Conservation (phyloP, 2,329 filamentous ascomycete species). For the Pestalotiopsis sp. region DNA sequence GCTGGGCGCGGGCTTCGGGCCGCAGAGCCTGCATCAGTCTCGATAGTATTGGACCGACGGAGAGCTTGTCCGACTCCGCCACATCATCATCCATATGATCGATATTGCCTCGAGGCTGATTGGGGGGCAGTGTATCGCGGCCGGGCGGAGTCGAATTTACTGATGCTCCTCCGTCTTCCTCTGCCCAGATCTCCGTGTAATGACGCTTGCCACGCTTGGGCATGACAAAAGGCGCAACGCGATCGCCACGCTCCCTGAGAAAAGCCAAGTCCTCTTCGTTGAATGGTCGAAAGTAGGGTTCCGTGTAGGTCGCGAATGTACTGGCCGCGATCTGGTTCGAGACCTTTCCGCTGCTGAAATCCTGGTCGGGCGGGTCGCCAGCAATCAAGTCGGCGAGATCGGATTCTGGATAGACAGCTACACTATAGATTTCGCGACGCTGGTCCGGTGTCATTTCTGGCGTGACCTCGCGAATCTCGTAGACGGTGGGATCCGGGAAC, state of each 20-base stretch:
- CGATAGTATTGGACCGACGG: slow-evolving; percentile 82
- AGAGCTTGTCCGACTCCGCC: slow-evolving; percentile 88
- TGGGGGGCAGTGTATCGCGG: slow-evolving; percentile 71
- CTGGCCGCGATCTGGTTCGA: slow-evolving; percentile 91
- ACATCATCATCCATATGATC: slow-evolving; percentile 85
- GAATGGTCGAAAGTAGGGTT: slow-evolving; percentile 87
- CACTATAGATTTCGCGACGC: slow-evolving; percentile 84
- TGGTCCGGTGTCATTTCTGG: slow-evolving; percentile 83
- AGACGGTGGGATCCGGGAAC: slow-evolving; percentile 90
- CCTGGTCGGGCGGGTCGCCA: slow-evolving; percentile 87
- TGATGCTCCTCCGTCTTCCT: slow-evolving; percentile 83
- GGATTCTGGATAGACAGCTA: slow-evolving; percentile 78
- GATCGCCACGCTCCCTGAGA: slow-evolving; percentile 85
- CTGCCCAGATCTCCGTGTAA: slow-evolving; percentile 90
- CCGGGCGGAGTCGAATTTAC: slow-evolving; percentile 67
- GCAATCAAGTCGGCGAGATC: slow-evolving; percentile 86
- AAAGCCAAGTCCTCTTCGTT: slow-evolving; percentile 95
- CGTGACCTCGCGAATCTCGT: slow-evolving; percentile 80
- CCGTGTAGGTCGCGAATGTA: slow-evolving; percentile 90
- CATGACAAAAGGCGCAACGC: slow-evolving; percentile 81
- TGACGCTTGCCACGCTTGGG: slow-evolving; percentile 82
- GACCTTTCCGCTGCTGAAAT: slow-evolving; percentile 93
- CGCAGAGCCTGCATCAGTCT: slow-evolving; percentile 81
- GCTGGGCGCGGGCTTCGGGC: slow-evolving; percentile 66
- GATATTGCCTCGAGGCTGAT: slow-evolving; percentile 82